These are phyloP conservation scores for Sutorius australiensis DNA, from an alignment of 768 basidiomycete species.

Conservation along the genomic window DNA sequence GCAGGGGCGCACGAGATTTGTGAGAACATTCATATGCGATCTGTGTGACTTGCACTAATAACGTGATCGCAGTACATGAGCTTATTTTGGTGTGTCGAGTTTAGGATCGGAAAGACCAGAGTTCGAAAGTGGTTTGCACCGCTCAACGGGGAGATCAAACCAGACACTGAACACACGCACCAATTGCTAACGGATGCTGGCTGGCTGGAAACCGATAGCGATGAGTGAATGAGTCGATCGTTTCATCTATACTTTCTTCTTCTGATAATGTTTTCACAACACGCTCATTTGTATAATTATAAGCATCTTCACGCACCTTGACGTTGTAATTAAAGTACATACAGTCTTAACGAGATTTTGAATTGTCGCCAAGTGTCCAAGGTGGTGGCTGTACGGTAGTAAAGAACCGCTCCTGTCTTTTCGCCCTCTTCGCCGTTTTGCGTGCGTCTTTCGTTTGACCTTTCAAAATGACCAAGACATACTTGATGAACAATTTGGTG, in stretches of 20 bases:
- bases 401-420: conserved; percentile 22
- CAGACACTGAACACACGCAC: conserved; percentile 46
- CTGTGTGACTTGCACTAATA: neutral
- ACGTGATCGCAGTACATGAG: conserved; percentile 40
- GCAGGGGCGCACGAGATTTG: conserved; percentile 45
- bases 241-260: neutral
- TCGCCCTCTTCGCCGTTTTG: neutral
- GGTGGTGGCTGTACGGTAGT: conserved; percentile 13
- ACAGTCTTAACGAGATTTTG: no score
- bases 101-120: conserved; percentile 31
- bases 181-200: conserved; percentile 46
- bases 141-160: conserved; percentile 64
- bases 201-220: conserved; percentile 33
- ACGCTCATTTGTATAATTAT: conserved; percentile 1
- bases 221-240: neutral
- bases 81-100: conserved; percentile 53
- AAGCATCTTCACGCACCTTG: conserved; percentile 3
- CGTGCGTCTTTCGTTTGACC: neutral
- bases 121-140: conserved; percentile 61
- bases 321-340: neutral
- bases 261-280: neutral
- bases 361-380: neutral
- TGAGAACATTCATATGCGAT: conserved; percentile 23
- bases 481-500: conserved; percentile 78
- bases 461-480: conserved; percentile 74